Evolutionary conservation across 768 basidiomycete genomes (phyloP), one percentile per base, ranked within the genome.

Genomic region (Sporobolomyces pararoseus): DNA sequence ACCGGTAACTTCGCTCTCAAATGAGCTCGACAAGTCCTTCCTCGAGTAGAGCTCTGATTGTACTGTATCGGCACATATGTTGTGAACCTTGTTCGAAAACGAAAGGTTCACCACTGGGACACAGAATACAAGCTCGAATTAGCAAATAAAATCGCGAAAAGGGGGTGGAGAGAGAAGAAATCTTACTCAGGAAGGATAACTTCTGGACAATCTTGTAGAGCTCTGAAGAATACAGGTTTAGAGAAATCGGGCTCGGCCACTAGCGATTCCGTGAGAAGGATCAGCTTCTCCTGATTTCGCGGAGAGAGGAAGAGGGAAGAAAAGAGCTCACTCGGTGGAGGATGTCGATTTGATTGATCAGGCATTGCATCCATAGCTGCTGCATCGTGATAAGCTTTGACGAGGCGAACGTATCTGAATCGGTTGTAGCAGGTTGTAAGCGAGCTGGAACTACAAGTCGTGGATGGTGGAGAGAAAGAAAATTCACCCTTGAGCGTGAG

Each of bases 11-110:
- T 2, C 2, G 9, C 27, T 12, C 21, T 35, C 32, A 73, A 27
- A 73, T 69, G 0, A 73, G 64, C 50, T 73, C 72, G 27, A 73
- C 52, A 10, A 50, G 47, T n/a, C 61, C 68, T 27, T 53, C 42
- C 17, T 51, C 64, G 6, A 73, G 67, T 7, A 69, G 47, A 1
- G 49, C 55, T 19, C 72, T 58, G 7, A 73, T 44, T 2, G 67
- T 69, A 64, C 72, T 73, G 54, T 73, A 73, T 6, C 72, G 64
- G 23, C 67, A 68, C 72, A 73, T 73, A 57, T 73, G 72, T 57
- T 73, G 72, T 21, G 67, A 57, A 19, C 72, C 72, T 12, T 49
- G 16, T 31, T 44, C 35, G 19, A 73, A 60, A 3, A 60, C 32
- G 29, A 73, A 60, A 12, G 65, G 12, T 44, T 69, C 67, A 23